Evolutionary conservation across 2,329 filamentous ascomycete genomes (phyloP), one percentile per base, ranked within the genome.

Genomic region (Cytospora piceae): DNA sequence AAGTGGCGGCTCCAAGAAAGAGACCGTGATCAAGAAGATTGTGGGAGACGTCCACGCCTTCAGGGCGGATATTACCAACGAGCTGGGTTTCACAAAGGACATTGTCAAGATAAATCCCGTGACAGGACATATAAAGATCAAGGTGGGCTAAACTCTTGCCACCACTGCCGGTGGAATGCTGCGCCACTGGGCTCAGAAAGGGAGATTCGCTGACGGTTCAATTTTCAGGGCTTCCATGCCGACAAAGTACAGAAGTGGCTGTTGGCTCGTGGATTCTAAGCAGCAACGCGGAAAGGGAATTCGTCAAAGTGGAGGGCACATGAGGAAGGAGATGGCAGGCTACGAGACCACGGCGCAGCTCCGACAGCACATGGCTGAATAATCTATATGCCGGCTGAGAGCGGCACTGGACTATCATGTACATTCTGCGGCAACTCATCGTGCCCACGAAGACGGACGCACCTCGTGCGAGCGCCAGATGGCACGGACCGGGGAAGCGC

Each of bases 21-120:
- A 91, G 72, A 96, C 94, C 6, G 77, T 87, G 64, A 79, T 99
- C 64, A 90, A 93, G 76, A 93, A 91, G 77, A 84, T 94, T 58
- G 87, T 92, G 65, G 95, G 95, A 20, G 85, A 96, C 74, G 73
- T 87, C 58, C 77, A 80, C 37, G 84, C 81, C 3, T 75, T 98
- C 69, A 82, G 86, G 68, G 77, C 83, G 42, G 90, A 93, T 71
- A 74, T 98, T 64, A 79, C 82, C 46, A 73, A 78, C 24, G 83
- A 82, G 14, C 76, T 97, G 67, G 78, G 81, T 1, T 73, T 94
- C 52, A 77, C 83, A 29, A 74, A 82, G 58, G 80, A 84, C 17
- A 79, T 87, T 8, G 80, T 89, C 52, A 79, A 76, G 69, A 69
- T 87, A 54, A 86, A 86, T 70, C 79, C 79, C 24, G 79, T 89